These are phyloP conservation scores for Candida ulmi DNA, from an alignment of 805 yeast genomes.

Conservation along the genomic window DNA sequence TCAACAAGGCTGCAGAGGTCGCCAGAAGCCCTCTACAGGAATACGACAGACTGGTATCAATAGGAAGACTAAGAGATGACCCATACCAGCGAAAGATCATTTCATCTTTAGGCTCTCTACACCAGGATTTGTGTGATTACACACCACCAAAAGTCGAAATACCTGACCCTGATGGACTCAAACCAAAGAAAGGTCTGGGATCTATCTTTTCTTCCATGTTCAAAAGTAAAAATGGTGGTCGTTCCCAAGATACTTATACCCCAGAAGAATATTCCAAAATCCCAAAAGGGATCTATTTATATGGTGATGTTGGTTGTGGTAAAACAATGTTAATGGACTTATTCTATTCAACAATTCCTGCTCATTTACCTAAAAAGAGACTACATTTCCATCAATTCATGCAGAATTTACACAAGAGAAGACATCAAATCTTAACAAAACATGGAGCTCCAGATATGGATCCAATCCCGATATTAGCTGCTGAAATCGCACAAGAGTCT, in stretches of 20 bases:
- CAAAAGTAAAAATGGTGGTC: conserved; percentile 24
- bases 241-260: conserved; percentile 6
- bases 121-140: conserved; percentile 48
- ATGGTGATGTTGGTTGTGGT: conserved; percentile 98
- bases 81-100: conserved; percentile 75
- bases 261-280: conserved; percentile 30
- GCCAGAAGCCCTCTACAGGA: conserved; percentile 41
- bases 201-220: conserved; percentile 26
- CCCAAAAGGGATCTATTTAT: conserved; percentile 84
- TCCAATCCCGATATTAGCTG: conserved; percentile 77
- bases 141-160: conserved; percentile 53
- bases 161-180: conserved; percentile 47
- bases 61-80: conserved; percentile 60
- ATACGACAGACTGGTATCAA: conserved; percentile 42
- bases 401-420: conserved; percentile 87
- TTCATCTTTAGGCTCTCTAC: conserved; percentile 52
- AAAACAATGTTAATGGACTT: conserved; percentile 98
- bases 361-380: conserved; percentile 69
- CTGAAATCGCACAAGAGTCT: conserved; percentile 70
- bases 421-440: conserved; percentile 63
- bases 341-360: conserved; percentile 80
- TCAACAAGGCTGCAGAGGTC: conserved; percentile 1
- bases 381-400: conserved; percentile 95
- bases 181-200: conserved; percentile 42
- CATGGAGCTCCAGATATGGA: conserved; percentile 69